These are phyloP conservation scores for Niebla homalea DNA, from an alignment of 495 filamentous ascomycete genomes.

Conservation along the genomic window DNA sequence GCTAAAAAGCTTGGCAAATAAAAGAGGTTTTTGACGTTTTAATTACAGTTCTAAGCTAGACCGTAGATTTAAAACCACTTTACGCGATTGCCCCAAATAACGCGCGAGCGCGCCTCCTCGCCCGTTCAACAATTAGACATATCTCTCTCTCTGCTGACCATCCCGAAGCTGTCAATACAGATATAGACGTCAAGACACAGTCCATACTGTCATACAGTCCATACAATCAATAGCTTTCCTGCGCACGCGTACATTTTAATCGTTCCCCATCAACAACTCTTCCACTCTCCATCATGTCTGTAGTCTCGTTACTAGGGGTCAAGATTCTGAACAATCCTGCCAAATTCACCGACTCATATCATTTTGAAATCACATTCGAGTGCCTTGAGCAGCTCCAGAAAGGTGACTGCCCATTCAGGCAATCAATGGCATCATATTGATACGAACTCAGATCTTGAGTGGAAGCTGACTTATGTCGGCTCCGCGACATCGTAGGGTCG, in stretches of 20 bases:
- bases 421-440: not conserved
- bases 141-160: no score
- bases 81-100: not conserved
- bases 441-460: constrained; percentile 68
- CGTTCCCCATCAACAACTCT: not conserved
- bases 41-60: not conserved
- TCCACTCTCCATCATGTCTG: constrained; percentile 51
- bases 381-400: constrained; percentile 88
- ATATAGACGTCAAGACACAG: no score
- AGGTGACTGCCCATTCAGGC: constrained; percentile 36
- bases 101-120: not conserved
- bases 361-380: constrained; percentile 98
- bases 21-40: not conserved
- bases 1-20: not conserved
- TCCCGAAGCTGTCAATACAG: no score
- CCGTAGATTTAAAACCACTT: not conserved
- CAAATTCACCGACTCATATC: constrained; percentile 72
- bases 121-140: not conserved
- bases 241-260: not conserved
- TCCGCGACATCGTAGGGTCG: constrained; percentile 80
- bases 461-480: constrained; percentile 97
- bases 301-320: constrained; percentile 89
- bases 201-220: no score
- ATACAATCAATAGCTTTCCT: no score
- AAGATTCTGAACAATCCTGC: constrained; percentile 95